phyloP scores from a whole-genome alignment of 2,329 filamentous ascomycete genomes.

The Talaromyces sp. region DNA sequence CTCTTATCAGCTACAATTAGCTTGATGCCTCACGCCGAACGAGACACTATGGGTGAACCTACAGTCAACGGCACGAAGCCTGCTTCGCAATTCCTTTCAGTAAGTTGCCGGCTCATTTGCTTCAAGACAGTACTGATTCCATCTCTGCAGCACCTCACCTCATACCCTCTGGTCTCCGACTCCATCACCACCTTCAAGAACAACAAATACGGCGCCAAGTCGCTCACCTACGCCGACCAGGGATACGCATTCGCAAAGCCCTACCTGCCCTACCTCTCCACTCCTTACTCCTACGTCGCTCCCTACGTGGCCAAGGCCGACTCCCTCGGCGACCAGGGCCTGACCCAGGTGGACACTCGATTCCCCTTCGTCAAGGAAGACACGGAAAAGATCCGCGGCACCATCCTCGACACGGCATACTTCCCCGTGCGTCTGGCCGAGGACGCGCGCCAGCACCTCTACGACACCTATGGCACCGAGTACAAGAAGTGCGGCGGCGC shows the following conservation, averaged over 20 bases:
- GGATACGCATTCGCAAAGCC: slow-evolving; percentile 75
- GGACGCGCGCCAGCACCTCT: slow-evolving; percentile 47
- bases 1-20: not conserved
- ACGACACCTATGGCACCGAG: slow-evolving; percentile 39
- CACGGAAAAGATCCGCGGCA: slow-evolving; percentile 62
- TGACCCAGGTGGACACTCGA: slow-evolving; percentile 62
- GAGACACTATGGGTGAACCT: slow-evolving; percentile 42
- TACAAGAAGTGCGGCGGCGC: slow-evolving; percentile 48
- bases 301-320: slow-evolving; percentile 85
- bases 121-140: slow-evolving; percentile 14
- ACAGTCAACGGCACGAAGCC: slow-evolving; percentile 47
- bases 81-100: slow-evolving; percentile 43
- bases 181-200: slow-evolving; percentile 71
- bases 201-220: slow-evolving; percentile 79
- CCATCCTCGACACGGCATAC: slow-evolving; percentile 57
- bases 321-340: slow-evolving; percentile 65
- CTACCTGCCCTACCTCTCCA: slow-evolving; percentile 70
- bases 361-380: slow-evolving; percentile 73
- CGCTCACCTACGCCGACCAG: slow-evolving; percentile 67
- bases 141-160: slow-evolving; percentile 64
- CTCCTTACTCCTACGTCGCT: slow-evolving; percentile 73
- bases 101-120: slow-evolving; percentile 16
- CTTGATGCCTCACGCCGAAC: slow-evolving; percentile 47
- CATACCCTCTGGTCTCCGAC: slow-evolving; percentile 79
- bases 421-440: slow-evolving; percentile 60